phyloP scores from a whole-genome alignment of 2,329 filamentous ascomycete genomes.

The Hirsutella minnesotensis region DNA sequence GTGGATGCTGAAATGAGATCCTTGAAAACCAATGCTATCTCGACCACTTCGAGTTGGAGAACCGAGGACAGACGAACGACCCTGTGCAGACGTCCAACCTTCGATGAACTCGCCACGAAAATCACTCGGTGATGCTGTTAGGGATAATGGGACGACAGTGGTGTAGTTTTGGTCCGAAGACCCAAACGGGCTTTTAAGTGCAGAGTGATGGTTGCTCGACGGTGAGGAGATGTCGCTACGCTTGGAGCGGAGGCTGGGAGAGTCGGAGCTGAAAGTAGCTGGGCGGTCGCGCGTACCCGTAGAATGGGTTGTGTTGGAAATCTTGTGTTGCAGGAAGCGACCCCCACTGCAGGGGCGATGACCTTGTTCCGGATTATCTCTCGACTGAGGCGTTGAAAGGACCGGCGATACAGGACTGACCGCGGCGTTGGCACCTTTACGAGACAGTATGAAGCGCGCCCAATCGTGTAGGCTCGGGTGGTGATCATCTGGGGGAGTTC shows the following conservation, averaged over 20 bases:
- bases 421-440: slow-evolving; percentile 31
- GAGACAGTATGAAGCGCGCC: slow-evolving; percentile 39
- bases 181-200: slow-evolving; percentile 23
- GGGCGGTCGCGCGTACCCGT: slow-evolving; percentile 35
- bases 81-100: slow-evolving; percentile 48
- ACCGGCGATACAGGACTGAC: slow-evolving; percentile 40
- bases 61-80: slow-evolving; percentile 43
- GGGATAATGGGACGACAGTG: slow-evolving; percentile 40
- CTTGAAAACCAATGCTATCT: slow-evolving; percentile 42
- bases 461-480: slow-evolving; percentile 45
- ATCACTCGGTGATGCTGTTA: slow-evolving; percentile 42
- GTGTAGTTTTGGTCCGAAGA: slow-evolving; percentile 37
- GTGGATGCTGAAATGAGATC: slow-evolving; percentile 23
- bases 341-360: slow-evolving; percentile 32
- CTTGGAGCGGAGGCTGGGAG: slow-evolving; percentile 49
- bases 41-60: slow-evolving; percentile 42
- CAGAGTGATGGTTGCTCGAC: slow-evolving; percentile 34
- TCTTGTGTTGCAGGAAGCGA: slow-evolving; percentile 32
- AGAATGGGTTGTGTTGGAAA: slow-evolving; percentile 34
- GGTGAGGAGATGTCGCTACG: slow-evolving; percentile 51
- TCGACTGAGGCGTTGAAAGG: slow-evolving; percentile 41
- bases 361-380: slow-evolving; percentile 29
- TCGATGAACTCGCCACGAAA: slow-evolving; percentile 45
- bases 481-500: slow-evolving; percentile 38
- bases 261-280: slow-evolving; percentile 42